Evolutionary conservation across 1,139 yeast species (phyloP).

Genomic region (Pichiaceae sp.): DNA sequence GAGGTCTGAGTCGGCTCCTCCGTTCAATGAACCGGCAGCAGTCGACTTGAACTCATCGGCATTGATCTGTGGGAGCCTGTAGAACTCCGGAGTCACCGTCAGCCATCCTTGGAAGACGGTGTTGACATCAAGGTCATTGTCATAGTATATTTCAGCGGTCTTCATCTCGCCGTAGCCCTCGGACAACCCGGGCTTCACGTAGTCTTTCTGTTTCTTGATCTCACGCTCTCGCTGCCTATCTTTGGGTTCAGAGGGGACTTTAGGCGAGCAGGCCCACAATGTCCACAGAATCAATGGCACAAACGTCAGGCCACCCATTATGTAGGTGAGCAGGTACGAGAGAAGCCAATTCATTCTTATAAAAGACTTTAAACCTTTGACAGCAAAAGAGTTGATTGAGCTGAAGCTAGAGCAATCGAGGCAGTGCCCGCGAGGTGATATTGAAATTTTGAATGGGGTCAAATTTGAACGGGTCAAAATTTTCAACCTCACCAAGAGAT

Average conservation of each 20-base stretch:
- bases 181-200: too few relatives aligned
- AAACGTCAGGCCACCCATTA: slow-evolving; percentile 76
- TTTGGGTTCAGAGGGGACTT: slow-evolving; percentile 8
- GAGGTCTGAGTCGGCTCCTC: slow-evolving; percentile 1
- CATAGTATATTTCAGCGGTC: slow-evolving; percentile 59
- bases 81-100: slow-evolving; percentile 71
- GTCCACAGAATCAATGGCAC: slow-evolving; percentile 44
- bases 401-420: too few relatives aligned
- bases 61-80: slow-evolving; percentile 36
- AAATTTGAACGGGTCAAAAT: not conserved
- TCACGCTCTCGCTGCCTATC: slow-evolving; percentile 17
- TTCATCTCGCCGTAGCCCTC: slow-evolving; percentile 34
- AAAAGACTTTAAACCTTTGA: too few relatives aligned
- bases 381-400: too few relatives aligned
- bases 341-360: slow-evolving; percentile 11
- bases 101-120: slow-evolving; percentile 74
- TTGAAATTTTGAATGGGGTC: too few relatives aligned
- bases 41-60: slow-evolving; percentile 27
- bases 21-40: slow-evolving; percentile 20
- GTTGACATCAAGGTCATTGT: slow-evolving; percentile 50
- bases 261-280: slow-evolving; percentile 30
- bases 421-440: too few relatives aligned
- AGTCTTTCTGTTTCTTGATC: slow-evolving; percentile 10
- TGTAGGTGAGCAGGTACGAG: slow-evolving; percentile 27
- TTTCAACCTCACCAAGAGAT: not conserved